phyloP scores from a whole-genome alignment of 2,329 filamentous ascomycete genomes.

The Scedosporium minutisporum region DNA sequence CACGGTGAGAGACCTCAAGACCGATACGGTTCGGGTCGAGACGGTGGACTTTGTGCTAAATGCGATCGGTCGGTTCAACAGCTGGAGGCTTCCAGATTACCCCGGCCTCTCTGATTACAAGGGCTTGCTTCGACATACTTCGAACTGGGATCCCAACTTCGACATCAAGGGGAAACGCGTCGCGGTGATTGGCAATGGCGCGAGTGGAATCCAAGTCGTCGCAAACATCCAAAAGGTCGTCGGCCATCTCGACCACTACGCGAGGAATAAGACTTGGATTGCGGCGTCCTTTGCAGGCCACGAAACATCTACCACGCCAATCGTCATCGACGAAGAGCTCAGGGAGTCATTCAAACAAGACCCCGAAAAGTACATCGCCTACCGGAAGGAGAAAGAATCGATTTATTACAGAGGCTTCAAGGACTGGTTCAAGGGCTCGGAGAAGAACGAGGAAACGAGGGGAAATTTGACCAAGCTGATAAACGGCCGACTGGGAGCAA shows the following conservation, averaged over 20 bases:
- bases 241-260: constrained; percentile 51
- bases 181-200: constrained; percentile 55
- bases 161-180: constrained; percentile 39
- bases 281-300: constrained; percentile 50
- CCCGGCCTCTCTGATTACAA: constrained; percentile 45
- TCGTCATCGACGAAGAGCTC: constrained; percentile 47
- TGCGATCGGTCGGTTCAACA: constrained; percentile 57
- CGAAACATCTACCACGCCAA: constrained; percentile 44
- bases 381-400: constrained; percentile 46
- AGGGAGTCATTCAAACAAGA: constrained; percentile 44
- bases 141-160: constrained; percentile 47
- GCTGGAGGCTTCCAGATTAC: constrained; percentile 53
- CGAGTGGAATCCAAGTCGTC: constrained; percentile 48
- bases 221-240: constrained; percentile 41
- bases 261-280: constrained; percentile 58
- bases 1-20: constrained; percentile 29
- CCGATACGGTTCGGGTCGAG: constrained; percentile 29
- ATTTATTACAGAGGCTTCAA: constrained; percentile 53
- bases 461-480: constrained; percentile 42
- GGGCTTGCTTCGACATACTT: constrained; percentile 49
- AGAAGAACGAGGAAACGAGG: constrained; percentile 36
- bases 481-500: constrained; percentile 39
- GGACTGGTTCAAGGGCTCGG: constrained; percentile 42
- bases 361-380: constrained; percentile 49
- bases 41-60: constrained; percentile 52